Evolutionary conservation across 192 early-diverging fungal genomes (phyloP).

Genomic region (Bifiguratus adelaidae): DNA sequence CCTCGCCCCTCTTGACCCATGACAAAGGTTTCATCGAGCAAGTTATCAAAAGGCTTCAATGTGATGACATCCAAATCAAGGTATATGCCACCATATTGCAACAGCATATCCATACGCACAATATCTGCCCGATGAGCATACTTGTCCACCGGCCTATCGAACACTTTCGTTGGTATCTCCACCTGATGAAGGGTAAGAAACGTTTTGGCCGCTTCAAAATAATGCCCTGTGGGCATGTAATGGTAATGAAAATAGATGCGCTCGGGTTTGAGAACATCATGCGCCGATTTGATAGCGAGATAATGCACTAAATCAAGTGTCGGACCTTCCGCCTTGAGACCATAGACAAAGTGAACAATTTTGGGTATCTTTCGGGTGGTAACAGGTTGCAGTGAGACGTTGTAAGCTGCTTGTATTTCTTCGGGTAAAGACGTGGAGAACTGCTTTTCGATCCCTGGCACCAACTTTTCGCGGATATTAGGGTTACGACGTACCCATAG

Average conservation of each 20-base stretch:
- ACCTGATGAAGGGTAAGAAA: conserved; percentile 18
- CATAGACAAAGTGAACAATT: conserved; percentile 36
- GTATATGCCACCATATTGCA: conserved; percentile 38
- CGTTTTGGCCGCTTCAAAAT: conserved; percentile 20
- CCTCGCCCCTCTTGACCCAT: conserved; percentile 35
- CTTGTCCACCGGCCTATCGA: conserved; percentile 22
- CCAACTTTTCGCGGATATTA: too few species aligned
- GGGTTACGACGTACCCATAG: too few species aligned
- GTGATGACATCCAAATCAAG: conserved; percentile 39
- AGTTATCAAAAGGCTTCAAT: conserved; percentile 26
- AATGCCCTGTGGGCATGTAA: conserved; percentile 19
- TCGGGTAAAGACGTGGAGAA: too few species aligned
- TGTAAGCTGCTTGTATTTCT: too few species aligned
- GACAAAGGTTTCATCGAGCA: conserved; percentile 31
- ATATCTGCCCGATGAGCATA: conserved; percentile 37
- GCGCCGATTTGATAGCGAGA: conserved; percentile 34
- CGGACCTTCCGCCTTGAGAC: conserved; percentile 18
- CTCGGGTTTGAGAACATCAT: conserved; percentile 24
- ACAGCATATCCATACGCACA: conserved; percentile 25
- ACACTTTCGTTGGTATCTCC: conserved; percentile 22
- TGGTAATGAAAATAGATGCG: conserved; percentile 35
- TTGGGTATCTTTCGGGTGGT: conserved; percentile 26
- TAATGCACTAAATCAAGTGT: conserved; percentile 30
- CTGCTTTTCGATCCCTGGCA: too few species aligned
- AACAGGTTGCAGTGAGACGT: too few species aligned